phyloP scores from a whole-genome alignment of 352 stramenopile species.

The Phytopythium oedochilum region DNA sequence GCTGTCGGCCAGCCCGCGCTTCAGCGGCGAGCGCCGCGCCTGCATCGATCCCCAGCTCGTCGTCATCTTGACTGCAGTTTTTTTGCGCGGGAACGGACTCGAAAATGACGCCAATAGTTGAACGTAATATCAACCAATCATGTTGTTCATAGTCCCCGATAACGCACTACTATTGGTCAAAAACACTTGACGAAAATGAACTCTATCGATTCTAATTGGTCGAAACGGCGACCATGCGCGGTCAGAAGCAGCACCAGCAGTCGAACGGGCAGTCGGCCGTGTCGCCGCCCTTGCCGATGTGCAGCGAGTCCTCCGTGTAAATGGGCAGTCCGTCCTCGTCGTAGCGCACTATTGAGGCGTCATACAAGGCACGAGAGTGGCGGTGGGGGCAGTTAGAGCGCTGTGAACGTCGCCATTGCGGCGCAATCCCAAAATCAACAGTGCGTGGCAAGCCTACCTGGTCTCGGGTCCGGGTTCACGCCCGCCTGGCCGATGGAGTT shows the following conservation, averaged over 20 bases:
- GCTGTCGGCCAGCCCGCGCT: neutral
- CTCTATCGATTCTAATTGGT: conserved; percentile 25
- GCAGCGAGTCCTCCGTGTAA: conserved; percentile 79
- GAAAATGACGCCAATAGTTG: neutral
- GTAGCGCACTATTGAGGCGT: conserved; percentile 53
- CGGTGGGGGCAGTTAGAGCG: neutral
- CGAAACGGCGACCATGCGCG: conserved; percentile 6
- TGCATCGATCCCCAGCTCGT: neutral
- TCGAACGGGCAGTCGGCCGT: conserved; percentile 88
- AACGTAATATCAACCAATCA: neutral
- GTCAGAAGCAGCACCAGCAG: conserved; percentile 89
- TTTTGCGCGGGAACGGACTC: neutral
- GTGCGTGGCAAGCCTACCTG: conserved; percentile 33
- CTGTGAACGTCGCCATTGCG: neutral
- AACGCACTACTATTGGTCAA: neutral
- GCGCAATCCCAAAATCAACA: neutral
- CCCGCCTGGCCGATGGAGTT: conserved; percentile 56
- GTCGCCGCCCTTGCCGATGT: conserved; percentile 79
- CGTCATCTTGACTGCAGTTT: neutral
- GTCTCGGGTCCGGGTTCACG: conserved; percentile 64
- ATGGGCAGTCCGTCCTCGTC: conserved; percentile 84
- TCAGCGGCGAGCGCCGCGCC: neutral
- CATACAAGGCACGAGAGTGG: neutral
- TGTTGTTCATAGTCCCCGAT: too few species aligned
- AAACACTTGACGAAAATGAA: neutral